phyloP scores from a whole-genome alignment of 352 stramenopile genomes.

The Phytophthora pistaciae region DNA sequence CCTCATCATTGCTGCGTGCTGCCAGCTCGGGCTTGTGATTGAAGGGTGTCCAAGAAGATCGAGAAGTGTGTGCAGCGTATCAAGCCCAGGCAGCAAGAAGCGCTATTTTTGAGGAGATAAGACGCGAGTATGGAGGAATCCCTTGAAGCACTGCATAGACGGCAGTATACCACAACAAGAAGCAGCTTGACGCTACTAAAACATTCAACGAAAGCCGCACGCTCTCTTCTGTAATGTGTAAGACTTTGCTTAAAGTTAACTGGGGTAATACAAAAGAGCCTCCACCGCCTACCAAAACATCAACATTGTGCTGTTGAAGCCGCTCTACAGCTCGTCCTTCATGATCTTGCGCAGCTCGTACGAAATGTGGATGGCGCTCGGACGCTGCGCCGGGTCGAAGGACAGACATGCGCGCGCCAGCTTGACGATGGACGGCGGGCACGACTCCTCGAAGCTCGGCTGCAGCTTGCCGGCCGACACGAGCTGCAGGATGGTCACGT shows the following conservation, averaged over 20 bases:
- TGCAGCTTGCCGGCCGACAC: conserved; percentile 77
- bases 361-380: conserved; percentile 80
- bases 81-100: background rate
- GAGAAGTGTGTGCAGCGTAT: background rate
- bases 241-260: conserved; percentile 25
- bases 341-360: conserved; percentile 86
- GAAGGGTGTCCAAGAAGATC: background rate
- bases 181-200: conserved; percentile 4
- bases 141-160: too few relatives aligned
- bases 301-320: background rate
- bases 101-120: conserved; percentile 22
- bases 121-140: conserved; percentile 8
- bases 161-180: background rate
- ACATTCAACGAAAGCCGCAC: background rate
- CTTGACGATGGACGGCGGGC: conserved; percentile 62
- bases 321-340: conserved; percentile 66
- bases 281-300: conserved; percentile 17
- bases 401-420: conserved; percentile 68
- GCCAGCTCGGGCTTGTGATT: background rate
- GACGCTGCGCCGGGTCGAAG: conserved; percentile 71
- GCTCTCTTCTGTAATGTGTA: conserved; percentile 14
- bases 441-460: conserved; percentile 62
- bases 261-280: conserved; percentile 37
- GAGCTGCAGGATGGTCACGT: conserved; percentile 69
- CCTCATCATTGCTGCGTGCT: conserved; percentile 25